Base-by-base conservation (phyloP, 2,329 filamentous ascomycete species). In the Didymella arachidicola region DNA sequence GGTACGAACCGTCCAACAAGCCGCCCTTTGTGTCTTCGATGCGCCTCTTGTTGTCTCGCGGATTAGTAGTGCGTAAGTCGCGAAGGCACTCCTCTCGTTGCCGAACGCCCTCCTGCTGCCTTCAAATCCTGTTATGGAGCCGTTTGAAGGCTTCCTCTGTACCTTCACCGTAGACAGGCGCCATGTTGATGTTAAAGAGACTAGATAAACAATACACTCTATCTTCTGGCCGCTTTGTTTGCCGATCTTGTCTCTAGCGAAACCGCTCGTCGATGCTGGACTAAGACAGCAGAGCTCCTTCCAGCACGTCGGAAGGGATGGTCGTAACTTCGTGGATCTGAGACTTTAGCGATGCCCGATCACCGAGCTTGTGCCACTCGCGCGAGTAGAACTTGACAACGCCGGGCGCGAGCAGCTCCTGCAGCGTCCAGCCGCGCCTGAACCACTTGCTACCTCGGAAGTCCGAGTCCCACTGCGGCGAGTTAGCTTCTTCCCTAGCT, bases 391-490 rank as follows among this genome's bases (percentile, higher is more conserved):
- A 49, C 4, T 49, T 32, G 12, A 51, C 38, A 11, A 25, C 7
- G 11, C 25, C n/a, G 12, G 48, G 48, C 3, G 48, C 48, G 25
- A 53, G 22, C n/a, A 53, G 50, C 41, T 57, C 53, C 12, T 55
- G 53, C 43, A 22, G 22, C 22, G 22, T 22, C 22, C 22, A 22
- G 22, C 22, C 22, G 22, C 22, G 22, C 22, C 2, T 50, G 36
- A 39, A 49, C 46, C 46, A 49, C 46, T 19, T 52, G 38, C 47
- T 49, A 12, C 39, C 14, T 18, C 29, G 42, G 39, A 56, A 53
- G 7, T 65, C 30, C 55, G 38, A n/a, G 11, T 54, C 29, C 62
- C 45, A 25, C 58, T 12, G 12, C 27, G 29, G 36, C 60, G 51
- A 19, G n/a, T 11, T 45, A 18, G 30, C 39, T 38, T 45, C 42